Evolutionary conservation across 1,284 basidiomycete species (phyloP).

Genomic region (Melampsora larici-populina): DNA sequence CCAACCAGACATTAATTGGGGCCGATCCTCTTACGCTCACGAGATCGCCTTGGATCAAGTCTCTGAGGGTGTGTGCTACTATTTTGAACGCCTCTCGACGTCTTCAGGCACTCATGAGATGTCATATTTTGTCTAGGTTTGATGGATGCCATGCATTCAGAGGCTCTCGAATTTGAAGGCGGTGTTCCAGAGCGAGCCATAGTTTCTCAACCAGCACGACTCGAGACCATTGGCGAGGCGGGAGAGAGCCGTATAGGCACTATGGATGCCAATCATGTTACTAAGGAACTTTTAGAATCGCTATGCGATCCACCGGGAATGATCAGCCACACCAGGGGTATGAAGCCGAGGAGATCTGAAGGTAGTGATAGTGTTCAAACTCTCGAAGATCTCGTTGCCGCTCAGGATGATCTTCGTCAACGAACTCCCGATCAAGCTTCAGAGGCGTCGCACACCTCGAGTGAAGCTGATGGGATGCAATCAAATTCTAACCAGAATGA

Average conservation of each 20-base stretch:
- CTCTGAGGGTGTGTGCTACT: background rate
- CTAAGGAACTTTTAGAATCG: conserved; percentile 10
- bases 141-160: background rate
- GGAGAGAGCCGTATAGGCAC: conserved; percentile 51
- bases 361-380: conserved; percentile 38
- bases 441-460: background rate
- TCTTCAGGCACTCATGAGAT: background rate
- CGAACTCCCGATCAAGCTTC: background rate
- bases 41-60: background rate
- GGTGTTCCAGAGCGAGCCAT: background rate
- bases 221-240: conserved; percentile 52
- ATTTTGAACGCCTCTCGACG: background rate
- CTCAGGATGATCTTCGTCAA: conserved; percentile 22
- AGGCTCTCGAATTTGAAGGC: background rate
- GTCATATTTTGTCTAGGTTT: background rate
- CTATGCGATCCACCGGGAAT: background rate
- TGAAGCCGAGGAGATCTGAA: conserved; percentile 39
- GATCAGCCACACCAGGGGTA: conserved; percentile 34
- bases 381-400: conserved; percentile 29
- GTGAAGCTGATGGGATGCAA: background rate
- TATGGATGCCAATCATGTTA: conserved; percentile 15
- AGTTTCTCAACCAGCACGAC: conserved; percentile 10
- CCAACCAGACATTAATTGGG: background rate
- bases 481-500: background rate
- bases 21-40: background rate